These are phyloP conservation scores for Pseudogymnoascus pannorum DNA, from an alignment of 2,329 filamentous ascomycete species.

Conservation along the genomic window DNA sequence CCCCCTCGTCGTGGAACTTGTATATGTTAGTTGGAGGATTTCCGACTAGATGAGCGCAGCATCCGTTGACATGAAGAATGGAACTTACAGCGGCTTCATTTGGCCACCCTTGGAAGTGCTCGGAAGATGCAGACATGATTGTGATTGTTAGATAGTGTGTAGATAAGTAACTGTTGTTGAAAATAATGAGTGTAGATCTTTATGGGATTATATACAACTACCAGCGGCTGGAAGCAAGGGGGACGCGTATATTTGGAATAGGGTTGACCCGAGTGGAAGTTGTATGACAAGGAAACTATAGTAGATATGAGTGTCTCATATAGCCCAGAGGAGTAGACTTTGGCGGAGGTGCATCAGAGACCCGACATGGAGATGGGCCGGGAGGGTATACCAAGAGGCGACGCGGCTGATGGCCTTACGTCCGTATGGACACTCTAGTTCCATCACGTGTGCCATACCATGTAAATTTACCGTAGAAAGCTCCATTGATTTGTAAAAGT, in stretches of 20 bases:
- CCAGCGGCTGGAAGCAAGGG: background rate
- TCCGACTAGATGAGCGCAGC: background rate
- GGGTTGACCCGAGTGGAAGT: background rate
- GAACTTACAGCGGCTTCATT: background rate
- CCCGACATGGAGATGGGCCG: background rate
- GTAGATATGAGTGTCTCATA: slow-evolving; percentile 23
- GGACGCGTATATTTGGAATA: slow-evolving; percentile 2
- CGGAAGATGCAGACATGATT: background rate
- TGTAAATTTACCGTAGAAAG: background rate
- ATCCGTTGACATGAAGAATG: background rate
- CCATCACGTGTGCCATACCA: background rate
- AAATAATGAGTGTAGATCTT: background rate
- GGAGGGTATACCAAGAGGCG: background rate
- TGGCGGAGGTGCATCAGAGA: slow-evolving; percentile 17
- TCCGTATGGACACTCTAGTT: background rate
- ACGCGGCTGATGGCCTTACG: slow-evolving; percentile 2
- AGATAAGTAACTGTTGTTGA: background rate
- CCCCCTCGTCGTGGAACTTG: background rate
- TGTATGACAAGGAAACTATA: slow-evolving; percentile 18
- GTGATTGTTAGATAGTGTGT: background rate
- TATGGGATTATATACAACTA: background rate
- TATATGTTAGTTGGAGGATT: background rate
- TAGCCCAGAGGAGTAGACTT: slow-evolving; percentile 15
- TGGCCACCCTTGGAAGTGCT: background rate
- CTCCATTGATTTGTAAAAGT: background rate